Base-by-base conservation (phyloP, 176 grass and related monocot genomes). In the Lolium multiflorum region DNA sequence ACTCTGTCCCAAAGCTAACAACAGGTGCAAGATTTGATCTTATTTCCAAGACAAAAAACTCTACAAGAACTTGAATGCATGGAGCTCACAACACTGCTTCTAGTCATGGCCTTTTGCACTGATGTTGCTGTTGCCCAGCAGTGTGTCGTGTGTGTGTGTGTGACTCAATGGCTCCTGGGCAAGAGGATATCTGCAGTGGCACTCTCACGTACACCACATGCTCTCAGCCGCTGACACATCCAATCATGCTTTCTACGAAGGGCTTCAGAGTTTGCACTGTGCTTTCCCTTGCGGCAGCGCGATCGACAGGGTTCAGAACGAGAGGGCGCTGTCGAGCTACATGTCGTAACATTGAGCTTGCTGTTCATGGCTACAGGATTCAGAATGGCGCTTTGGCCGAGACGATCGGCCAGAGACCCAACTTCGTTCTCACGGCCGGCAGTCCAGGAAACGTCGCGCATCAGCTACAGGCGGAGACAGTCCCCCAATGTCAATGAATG, bases 211-310 rank as follows among this genome's bases (percentile, higher is more conserved):
- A 22, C 48, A 7, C 83, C 51, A 52, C 21, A 12, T 77, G 31
- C 31, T 0, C 20, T 1, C 31, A 4, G 38, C 58, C 47, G 80
- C 71, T 22, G 82, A 35, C 46, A 46, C 68, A n/a, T 84, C 55
- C 68, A 47, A 56, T 84, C 66, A 80, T 89, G 57, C 87, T 57
- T 21, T 75, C 47, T 21, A 38, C 65, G 0, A 77, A 64, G 47
- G 43, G 15, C 26, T 35, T 26, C 28, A 6, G 48, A n/a, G 25
- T 35, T 54, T 52, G 26, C 57, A 56, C 54, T 56, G 54, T 56
- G 54, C 54, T 18, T 16, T 56, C 14, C 17, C 16, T 18, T 10
- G n/a, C 8, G 14, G 43, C 69, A 16, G 62, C 25, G 64, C 81
- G 38, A 71, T 11, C 56, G 24, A 41, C 58, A 61, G 59, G 26